phyloP scores from a whole-genome alignment of 2,329 filamentous ascomycete genomes.

The Pleomassaria siparia region DNA sequence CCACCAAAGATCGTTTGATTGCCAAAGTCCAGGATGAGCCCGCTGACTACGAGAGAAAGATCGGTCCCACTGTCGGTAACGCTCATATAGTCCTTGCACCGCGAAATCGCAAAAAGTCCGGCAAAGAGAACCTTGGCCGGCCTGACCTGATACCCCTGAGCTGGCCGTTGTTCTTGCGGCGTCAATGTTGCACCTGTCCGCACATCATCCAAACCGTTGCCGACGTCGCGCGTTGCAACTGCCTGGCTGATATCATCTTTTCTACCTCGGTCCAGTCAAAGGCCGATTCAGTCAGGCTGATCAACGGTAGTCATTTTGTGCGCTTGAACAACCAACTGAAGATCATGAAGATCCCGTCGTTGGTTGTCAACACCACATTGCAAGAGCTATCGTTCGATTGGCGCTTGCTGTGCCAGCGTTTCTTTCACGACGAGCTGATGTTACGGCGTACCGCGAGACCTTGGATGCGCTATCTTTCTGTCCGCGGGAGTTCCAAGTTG shows the following conservation, averaged over 20 bases:
- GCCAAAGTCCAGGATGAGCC: conserved; percentile 16
- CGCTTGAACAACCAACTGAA: conserved; percentile 17
- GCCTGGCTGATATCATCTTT: conserved; percentile 13
- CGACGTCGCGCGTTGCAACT: conserved; percentile 12
- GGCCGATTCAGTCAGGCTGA: conserved; percentile 7
- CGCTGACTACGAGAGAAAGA: conserved; percentile 5
- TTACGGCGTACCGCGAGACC: conserved; percentile 12
- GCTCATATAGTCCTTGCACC: neutral
- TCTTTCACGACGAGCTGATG: conserved; percentile 17
- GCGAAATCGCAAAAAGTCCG: too few species aligned
- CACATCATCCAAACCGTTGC: conserved; percentile 8
- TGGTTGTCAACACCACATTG: conserved; percentile 12
- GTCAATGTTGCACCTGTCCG: conserved; percentile 1
- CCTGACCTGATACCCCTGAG: neutral
- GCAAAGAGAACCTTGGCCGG: too few species aligned
- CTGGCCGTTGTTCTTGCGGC: neutral
- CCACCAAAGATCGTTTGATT: conserved; percentile 15
- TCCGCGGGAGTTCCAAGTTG: neutral
- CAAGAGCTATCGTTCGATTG: conserved; percentile 19
- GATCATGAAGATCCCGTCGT: conserved; percentile 15
- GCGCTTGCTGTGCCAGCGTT: conserved; percentile 17
- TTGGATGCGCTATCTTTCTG: conserved; percentile 3
- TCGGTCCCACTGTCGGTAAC: too few species aligned
- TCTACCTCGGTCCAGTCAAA: conserved; percentile 1
- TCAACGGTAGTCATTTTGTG: conserved; percentile 17